Evolutionary conservation across 768 basidiomycete species (phyloP).

Genomic region (Lenzites betulinus): DNA sequence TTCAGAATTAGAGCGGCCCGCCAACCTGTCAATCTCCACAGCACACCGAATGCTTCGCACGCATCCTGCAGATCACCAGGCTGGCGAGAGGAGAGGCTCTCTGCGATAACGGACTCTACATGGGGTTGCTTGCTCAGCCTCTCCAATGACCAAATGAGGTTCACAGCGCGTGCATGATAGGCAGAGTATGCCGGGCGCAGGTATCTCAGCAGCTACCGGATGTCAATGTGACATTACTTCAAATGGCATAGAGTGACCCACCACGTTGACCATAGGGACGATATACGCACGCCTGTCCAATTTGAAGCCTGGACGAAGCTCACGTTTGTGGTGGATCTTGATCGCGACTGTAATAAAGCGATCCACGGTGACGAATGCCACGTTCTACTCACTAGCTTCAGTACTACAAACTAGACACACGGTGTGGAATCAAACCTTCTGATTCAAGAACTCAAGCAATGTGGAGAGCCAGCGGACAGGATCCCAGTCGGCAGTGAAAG

Average conservation of each 20-base stretch:
- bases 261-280: slow-evolving; percentile 58
- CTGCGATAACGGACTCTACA: slow-evolving; percentile 80
- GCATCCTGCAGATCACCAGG: slow-evolving; percentile 51
- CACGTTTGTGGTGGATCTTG: slow-evolving; percentile 51
- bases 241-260: slow-evolving; percentile 25
- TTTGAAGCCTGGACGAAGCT: slow-evolving; percentile 52
- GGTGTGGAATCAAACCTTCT: slow-evolving; percentile 44
- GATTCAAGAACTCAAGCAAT: slow-evolving; percentile 54
- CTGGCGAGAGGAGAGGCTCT: slow-evolving; percentile 62
- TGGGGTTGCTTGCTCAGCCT: slow-evolving; percentile 52
- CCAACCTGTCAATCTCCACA: slow-evolving; percentile 89
- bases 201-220: slow-evolving; percentile 65
- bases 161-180: slow-evolving; percentile 83
- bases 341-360: slow-evolving; percentile 58
- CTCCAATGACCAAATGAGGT: slow-evolving; percentile 81
- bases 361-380: slow-evolving; percentile 71
- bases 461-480: slow-evolving; percentile 62
- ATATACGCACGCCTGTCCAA: slow-evolving; percentile 60
- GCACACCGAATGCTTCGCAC: slow-evolving; percentile 86
- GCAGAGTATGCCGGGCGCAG: slow-evolving; percentile 62
- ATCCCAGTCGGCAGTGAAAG: slow-evolving; percentile 54
- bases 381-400: slow-evolving; percentile 38
- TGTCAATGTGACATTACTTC: background rate
- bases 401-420: background rate
- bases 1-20: background rate